phyloP scores from a whole-genome alignment of 345 rosid species.

The Dovyalis caffra region DNA sequence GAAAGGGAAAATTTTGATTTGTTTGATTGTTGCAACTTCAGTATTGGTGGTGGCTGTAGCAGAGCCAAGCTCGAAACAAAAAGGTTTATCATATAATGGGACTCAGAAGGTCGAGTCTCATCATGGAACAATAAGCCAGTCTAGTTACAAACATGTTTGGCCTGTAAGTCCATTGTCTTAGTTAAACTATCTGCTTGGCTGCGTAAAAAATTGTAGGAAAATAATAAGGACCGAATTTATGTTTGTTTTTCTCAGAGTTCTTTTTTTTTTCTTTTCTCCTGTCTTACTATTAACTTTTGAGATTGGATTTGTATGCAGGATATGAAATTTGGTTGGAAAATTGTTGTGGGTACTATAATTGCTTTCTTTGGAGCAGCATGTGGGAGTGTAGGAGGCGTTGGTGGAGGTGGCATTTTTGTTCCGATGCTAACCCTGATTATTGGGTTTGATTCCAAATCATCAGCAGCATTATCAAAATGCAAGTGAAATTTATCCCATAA shows the following conservation, averaged over 20 bases:
- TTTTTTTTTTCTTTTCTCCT: not conserved
- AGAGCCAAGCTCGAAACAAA: not conserved
- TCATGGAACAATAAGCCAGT: not conserved
- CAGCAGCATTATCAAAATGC: constrained; percentile 51
- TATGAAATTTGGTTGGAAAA: constrained; percentile 41
- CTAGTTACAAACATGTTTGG: constrained; percentile 28
- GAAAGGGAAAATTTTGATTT: not conserved
- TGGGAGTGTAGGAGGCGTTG: constrained; percentile 58
- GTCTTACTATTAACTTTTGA: not conserved
- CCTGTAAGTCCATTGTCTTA: constrained; percentile 24
- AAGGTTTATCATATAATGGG: not conserved
- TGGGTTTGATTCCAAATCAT: constrained; percentile 51
- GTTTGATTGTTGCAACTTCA: not conserved
- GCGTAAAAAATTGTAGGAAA: not conserved
- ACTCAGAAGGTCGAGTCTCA: not conserved
- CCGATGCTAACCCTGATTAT: constrained; percentile 48
- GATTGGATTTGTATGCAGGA: constrained; percentile 27
- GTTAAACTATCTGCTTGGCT: not conserved
- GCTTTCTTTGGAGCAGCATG: constrained; percentile 53
- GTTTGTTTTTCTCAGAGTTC: not conserved
- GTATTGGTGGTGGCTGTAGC: not conserved
- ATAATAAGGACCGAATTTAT: too few species aligned
- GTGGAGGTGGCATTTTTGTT: constrained; percentile 52
- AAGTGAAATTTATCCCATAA: not conserved
- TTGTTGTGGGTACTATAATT: constrained; percentile 35